phyloP scores from a whole-genome alignment of 2,329 filamentous ascomycete genomes.

The Trichophyton schoenleinii region DNA sequence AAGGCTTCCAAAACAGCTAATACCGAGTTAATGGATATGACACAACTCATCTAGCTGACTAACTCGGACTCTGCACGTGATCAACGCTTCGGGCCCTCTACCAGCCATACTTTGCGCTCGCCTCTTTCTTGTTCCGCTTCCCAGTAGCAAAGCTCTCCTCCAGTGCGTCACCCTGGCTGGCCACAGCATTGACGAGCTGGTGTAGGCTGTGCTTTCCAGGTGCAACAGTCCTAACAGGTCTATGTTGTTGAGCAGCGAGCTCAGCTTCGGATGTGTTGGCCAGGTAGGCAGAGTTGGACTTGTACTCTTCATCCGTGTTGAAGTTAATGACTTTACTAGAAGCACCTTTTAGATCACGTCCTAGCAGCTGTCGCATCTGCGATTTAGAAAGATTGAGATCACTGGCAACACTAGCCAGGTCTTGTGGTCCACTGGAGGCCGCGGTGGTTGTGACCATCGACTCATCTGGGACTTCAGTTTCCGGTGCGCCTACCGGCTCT shows the following conservation, averaged over 20 bases:
- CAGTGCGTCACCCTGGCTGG: conserved; percentile 69
- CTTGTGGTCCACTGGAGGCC: conserved; percentile 28
- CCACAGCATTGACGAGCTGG: conserved; percentile 73
- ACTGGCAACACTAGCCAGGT: conserved; percentile 58
- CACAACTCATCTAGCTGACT: no score
- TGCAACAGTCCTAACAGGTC: conserved; percentile 68
- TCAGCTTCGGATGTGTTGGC: conserved; percentile 50
- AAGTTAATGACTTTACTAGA: conserved; percentile 65
- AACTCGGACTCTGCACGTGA: no score
- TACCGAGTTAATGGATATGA: no score
- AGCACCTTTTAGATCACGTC: conserved; percentile 41
- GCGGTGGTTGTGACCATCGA: neutral
- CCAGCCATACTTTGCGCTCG: conserved; percentile 76
- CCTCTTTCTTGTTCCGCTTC: conserved; percentile 66
- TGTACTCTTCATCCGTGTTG: conserved; percentile 80
- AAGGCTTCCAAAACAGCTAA: no score
- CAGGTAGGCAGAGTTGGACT: conserved; percentile 65
- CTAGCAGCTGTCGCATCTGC: conserved; percentile 73
- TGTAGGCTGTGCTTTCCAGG: conserved; percentile 82
- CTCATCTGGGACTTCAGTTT: neutral
- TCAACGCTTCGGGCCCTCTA: conserved; percentile 18
- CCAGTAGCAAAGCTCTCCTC: conserved; percentile 85
- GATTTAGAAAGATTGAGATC: conserved; percentile 68
- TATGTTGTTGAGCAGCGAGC: conserved; percentile 48
- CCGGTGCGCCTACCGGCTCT: conserved; percentile 12